These are phyloP conservation scores for Ceratocystis cacaofunesta DNA, from an alignment of 2,329 filamentous ascomycete species.

Conservation along the genomic window DNA sequence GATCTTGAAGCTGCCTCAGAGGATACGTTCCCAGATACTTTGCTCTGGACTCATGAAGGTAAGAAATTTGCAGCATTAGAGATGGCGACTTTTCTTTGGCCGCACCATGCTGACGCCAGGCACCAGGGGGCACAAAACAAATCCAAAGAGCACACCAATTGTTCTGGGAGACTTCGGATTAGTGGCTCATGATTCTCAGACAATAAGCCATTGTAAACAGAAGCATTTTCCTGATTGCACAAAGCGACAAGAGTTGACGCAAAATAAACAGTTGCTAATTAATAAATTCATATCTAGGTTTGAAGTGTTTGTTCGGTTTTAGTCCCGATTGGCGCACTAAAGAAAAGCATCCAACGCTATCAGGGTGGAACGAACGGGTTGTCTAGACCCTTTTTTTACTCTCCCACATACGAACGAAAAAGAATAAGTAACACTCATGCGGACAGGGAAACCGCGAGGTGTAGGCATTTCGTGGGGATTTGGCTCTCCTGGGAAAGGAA, in stretches of 20 bases:
- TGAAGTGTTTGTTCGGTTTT: constrained; percentile 44
- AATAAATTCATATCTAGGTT: constrained; percentile 4
- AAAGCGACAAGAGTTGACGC: constrained; percentile 7
- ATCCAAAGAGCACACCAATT: too few relatives aligned
- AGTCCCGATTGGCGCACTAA: constrained; percentile 45
- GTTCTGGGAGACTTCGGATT: too few relatives aligned
- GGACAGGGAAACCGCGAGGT: constrained; percentile 15
- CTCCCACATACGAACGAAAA: constrained; percentile 48
- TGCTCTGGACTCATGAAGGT: too few relatives aligned
- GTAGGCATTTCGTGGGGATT: constrained; percentile 15
- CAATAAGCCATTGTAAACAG: too few relatives aligned
- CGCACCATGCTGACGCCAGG: too few relatives aligned
- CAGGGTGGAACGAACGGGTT: constrained; percentile 54
- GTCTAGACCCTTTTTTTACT: constrained; percentile 47
- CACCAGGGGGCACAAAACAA: too few relatives aligned
- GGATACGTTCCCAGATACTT: too few relatives aligned
- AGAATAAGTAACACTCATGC: constrained; percentile 34
- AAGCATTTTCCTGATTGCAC: neutral
- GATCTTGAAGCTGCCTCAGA: too few relatives aligned
- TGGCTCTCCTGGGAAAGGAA: neutral
- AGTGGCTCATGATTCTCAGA: too few relatives aligned
- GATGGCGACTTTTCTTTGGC: too few relatives aligned
- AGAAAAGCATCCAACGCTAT: constrained; percentile 32
- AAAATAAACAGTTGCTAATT: neutral
- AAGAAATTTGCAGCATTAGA: too few relatives aligned